Conservation (phyloP, 495 filamentous ascomycete species). For the Chaetomium tenue region DNA sequence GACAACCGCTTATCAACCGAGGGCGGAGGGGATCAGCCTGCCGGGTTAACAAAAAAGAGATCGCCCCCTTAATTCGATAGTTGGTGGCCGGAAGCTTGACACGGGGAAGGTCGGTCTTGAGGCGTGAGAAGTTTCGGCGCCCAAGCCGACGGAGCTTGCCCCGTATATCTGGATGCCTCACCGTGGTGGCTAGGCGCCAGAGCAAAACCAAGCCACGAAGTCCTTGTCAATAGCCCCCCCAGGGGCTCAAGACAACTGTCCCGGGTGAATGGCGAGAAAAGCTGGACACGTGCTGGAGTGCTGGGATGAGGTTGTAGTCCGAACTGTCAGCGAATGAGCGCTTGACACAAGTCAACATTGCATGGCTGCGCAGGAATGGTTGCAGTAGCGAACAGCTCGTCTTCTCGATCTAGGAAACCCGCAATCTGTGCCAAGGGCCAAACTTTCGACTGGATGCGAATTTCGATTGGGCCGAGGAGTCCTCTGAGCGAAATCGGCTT, state of each 20-base stretch:
- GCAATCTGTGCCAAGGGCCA: slow-evolving; percentile 23
- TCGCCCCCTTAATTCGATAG: not conserved
- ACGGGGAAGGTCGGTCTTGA: too few relatives aligned
- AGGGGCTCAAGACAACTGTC: not conserved
- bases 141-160: not conserved
- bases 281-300: slow-evolving; percentile 22
- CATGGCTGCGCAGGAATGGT: slow-evolving; percentile 21
- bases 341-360: slow-evolving; percentile 38
- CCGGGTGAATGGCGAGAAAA: slow-evolving; percentile 13
- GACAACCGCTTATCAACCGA: not conserved
- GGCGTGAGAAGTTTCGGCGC: too few relatives aligned
- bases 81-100: too few relatives aligned
- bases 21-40: not conserved
- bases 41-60: not conserved
- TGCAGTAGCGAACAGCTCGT: slow-evolving; percentile 28
- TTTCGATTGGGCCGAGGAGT: not conserved
- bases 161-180: not conserved
- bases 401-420: slow-evolving; percentile 24
- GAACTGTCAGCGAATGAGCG: slow-evolving; percentile 33
- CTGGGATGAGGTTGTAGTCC: slow-evolving; percentile 26
- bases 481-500: not conserved
- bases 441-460: not conserved
- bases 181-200: not conserved
- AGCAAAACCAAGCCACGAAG: not conserved
- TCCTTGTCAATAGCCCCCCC: not conserved